Conservation (phyloP, 2,329 filamentous ascomycete species). For the Emmonsiellopsis sp. region DNA sequence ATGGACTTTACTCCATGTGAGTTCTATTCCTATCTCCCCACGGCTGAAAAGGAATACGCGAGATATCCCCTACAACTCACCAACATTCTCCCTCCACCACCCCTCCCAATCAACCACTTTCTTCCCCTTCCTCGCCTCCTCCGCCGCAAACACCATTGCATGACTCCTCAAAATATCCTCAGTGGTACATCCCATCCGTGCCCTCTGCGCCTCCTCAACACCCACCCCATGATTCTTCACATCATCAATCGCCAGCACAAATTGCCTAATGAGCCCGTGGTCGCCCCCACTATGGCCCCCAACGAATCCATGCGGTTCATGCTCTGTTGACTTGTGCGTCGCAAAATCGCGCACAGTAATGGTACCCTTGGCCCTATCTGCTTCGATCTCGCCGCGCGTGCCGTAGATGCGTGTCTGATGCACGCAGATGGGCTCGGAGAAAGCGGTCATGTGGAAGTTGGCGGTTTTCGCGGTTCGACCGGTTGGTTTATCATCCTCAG, state of each 20-base stretch:
- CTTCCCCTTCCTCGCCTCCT: conserved; percentile 57
- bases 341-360: conserved; percentile 63
- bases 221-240: conserved; percentile 58
- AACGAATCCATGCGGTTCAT: conserved; percentile 45
- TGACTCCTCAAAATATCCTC: conserved; percentile 72
- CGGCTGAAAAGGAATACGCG: no score
- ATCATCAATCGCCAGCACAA: conserved; percentile 61
- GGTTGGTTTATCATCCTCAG: conserved; percentile 9
- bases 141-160: conserved; percentile 74
- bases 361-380: conserved; percentile 52
- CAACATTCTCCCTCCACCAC: conserved; percentile 52
- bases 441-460: conserved; percentile 76
- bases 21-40: no score
- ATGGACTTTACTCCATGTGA: no score
- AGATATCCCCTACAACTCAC: no score
- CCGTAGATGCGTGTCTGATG: conserved; percentile 69
- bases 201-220: conserved; percentile 56
- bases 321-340: conserved; percentile 38
- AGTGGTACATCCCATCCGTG: conserved; percentile 63
- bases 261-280: conserved; percentile 61
- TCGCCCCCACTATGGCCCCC: conserved; percentile 62
- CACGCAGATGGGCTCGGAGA: conserved; percentile 67
- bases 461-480: conserved; percentile 61
- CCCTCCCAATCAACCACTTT: conserved; percentile 58
- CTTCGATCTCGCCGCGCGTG: conserved; percentile 66